These are phyloP conservation scores for Euphorbia peplus DNA, from an alignment of 345 rosid genomes.

Conservation along the genomic window DNA sequence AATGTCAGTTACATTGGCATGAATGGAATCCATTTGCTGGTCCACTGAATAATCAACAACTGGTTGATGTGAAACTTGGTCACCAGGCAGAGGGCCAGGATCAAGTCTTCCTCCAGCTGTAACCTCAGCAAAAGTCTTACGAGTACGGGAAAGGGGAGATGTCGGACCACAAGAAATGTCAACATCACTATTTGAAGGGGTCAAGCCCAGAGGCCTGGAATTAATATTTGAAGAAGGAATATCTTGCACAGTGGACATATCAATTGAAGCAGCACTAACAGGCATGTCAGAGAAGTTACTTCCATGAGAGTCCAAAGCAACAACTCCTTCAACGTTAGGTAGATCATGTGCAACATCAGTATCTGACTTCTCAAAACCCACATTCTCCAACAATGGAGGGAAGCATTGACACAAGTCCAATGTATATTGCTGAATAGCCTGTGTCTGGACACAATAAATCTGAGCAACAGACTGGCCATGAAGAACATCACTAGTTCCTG, in stretches of 20 bases:
- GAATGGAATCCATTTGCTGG: slow-evolving; percentile 47
- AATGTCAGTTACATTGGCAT: slow-evolving; percentile 34
- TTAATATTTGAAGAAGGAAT: slow-evolving; percentile 32
- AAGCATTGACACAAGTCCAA: slow-evolving; percentile 76
- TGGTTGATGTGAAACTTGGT: slow-evolving; percentile 44
- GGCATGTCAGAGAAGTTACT: slow-evolving; percentile 42
- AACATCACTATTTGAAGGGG: slow-evolving; percentile 42
- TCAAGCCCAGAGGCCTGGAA: slow-evolving; percentile 36
- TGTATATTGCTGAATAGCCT: slow-evolving; percentile 88
- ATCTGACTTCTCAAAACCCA: slow-evolving; percentile 51
- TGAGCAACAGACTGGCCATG: slow-evolving; percentile 58
- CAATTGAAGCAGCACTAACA: slow-evolving; percentile 31
- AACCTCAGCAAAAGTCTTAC: slow-evolving; percentile 50
- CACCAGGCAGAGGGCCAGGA: slow-evolving; percentile 33
- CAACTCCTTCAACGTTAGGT: slow-evolving; percentile 38
- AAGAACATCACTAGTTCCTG: slow-evolving; percentile 60
- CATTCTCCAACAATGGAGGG: slow-evolving; percentile 60
- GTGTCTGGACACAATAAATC: slow-evolving; percentile 90
- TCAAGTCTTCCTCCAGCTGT: slow-evolving; percentile 39
- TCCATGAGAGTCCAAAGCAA: slow-evolving; percentile 37
- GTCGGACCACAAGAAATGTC: slow-evolving; percentile 42
- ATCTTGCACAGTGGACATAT: slow-evolving; percentile 33
- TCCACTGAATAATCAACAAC: slow-evolving; percentile 48
- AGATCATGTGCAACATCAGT: slow-evolving; percentile 40
- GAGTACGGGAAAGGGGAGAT: slow-evolving; percentile 55